These are phyloP conservation scores for Rhodamnia rubescens DNA, from an alignment of 345 rosid genomes.

Conservation along the genomic window DNA sequence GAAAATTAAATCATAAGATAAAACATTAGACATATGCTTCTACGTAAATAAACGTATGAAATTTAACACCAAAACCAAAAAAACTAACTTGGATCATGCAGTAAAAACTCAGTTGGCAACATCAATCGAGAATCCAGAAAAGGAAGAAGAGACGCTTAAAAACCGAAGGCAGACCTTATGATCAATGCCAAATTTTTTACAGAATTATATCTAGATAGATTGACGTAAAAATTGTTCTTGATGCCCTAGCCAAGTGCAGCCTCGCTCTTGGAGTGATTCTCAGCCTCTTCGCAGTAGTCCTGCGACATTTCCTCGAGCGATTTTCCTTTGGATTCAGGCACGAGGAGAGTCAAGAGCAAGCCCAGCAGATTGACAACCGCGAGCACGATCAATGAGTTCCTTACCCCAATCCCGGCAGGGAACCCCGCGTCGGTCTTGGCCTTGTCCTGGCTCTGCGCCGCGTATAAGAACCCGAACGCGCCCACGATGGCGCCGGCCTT, in stretches of 20 bases:
- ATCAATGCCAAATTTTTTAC: not conserved
- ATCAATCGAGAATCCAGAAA: not conserved
- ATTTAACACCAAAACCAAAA: not conserved
- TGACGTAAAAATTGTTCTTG: not conserved
- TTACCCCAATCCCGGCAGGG: constrained; percentile 10
- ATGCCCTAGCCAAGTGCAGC: not conserved
- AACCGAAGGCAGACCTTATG: not conserved
- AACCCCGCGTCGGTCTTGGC: constrained; percentile 3
- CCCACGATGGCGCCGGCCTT: constrained; percentile 8
- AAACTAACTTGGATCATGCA: not conserved
- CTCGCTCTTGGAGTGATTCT: not conserved
- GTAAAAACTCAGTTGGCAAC: not conserved
- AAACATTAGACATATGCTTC: not conserved
- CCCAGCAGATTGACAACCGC: constrained; percentile 4
- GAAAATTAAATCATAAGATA: not conserved
- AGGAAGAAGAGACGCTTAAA: not conserved
- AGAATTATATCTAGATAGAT: not conserved
- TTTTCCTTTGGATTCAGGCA: constrained; percentile 13
- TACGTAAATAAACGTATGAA: not conserved
- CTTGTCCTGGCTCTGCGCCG: constrained; percentile 6
- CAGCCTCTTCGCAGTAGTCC: not conserved
- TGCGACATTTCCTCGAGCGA: constrained; percentile 7
- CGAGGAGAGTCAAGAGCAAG: constrained; percentile 9
- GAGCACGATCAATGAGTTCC: constrained; percentile 6
- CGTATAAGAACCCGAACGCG: constrained; percentile 7